phyloP scores from a whole-genome alignment of 1,139 yeast species.

The Suhomyces kunorum region DNA sequence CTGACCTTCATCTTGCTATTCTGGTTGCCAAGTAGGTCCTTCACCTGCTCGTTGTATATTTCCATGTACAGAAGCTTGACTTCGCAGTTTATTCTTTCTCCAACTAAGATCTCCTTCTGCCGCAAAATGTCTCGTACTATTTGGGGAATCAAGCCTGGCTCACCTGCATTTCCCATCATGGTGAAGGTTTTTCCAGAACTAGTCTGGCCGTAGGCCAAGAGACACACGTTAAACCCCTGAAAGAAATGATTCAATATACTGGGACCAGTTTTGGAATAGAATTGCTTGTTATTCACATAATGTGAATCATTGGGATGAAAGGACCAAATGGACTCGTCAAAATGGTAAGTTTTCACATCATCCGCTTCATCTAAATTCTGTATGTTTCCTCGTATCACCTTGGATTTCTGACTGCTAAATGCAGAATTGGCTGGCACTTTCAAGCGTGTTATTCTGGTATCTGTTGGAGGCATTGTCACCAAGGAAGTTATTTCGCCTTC shows the following conservation, averaged over 20 bases:
- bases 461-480: slow-evolving; percentile 34
- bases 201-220: slow-evolving; percentile 79
- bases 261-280: slow-evolving; percentile 57
- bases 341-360: slow-evolving; percentile 41
- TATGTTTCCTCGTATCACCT: slow-evolving; percentile 6
- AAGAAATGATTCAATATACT: slow-evolving; percentile 63
- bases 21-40: slow-evolving; percentile 49
- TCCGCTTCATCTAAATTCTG: slow-evolving; percentile 15
- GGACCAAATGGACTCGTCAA: slow-evolving; percentile 66
- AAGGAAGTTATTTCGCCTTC: slow-evolving; percentile 19
- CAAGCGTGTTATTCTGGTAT: slow-evolving; percentile 24
- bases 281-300: slow-evolving; percentile 49
- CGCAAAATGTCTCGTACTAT: slow-evolving; percentile 56
- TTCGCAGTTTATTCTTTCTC: slow-evolving; percentile 49
- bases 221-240: slow-evolving; percentile 72
- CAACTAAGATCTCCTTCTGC: slow-evolving; percentile 40
- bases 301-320: slow-evolving; percentile 33
- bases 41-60: slow-evolving; percentile 70
- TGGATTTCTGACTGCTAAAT: slow-evolving; percentile 10
- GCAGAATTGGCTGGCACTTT: slow-evolving; percentile 26
- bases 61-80: slow-evolving; percentile 66
- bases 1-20: slow-evolving; percentile 49
- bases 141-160: slow-evolving; percentile 63
- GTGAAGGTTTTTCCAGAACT: slow-evolving; percentile 73
- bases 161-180: slow-evolving; percentile 61